These are phyloP conservation scores for Amylostereum areolatum DNA, from an alignment of 1,284 basidiomycete species.

Conservation along the genomic window DNA sequence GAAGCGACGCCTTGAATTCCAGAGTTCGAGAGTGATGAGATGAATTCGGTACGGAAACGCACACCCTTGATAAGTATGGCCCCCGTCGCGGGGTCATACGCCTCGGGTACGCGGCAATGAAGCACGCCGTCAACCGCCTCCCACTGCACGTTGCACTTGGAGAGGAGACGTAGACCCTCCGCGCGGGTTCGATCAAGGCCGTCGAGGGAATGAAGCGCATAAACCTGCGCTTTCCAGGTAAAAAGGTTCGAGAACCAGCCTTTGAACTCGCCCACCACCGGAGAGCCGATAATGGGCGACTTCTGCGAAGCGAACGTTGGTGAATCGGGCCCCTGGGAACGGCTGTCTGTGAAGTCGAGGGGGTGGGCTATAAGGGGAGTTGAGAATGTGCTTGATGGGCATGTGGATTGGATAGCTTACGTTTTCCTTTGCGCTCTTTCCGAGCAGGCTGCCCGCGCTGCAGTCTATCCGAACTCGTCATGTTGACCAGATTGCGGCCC, in stretches of 20 bases:
- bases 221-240: slow-evolving; percentile 63
- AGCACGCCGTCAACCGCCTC: slow-evolving; percentile 46
- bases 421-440: slow-evolving; percentile 44
- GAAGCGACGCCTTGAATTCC: slow-evolving; percentile 7
- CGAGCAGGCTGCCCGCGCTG: slow-evolving; percentile 28
- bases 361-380: slow-evolving; percentile 22
- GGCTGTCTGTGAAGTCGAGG: slow-evolving; percentile 26
- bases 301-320: slow-evolving; percentile 23
- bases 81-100: slow-evolving; percentile 32
- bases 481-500: slow-evolving; percentile 45
- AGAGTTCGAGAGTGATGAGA: slow-evolving; percentile 17
- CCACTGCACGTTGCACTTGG: slow-evolving; percentile 58
- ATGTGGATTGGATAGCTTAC: slow-evolving; percentile 33
- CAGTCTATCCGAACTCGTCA: slow-evolving; percentile 29
- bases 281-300: slow-evolving; percentile 30
- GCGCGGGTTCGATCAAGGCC: slow-evolving; percentile 56
- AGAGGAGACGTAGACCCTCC: slow-evolving; percentile 63
- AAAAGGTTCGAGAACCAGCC: slow-evolving; percentile 81
- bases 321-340: slow-evolving; percentile 29
- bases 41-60: slow-evolving; percentile 59
- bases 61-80: slow-evolving; percentile 48
- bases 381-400: not conserved
- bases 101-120: slow-evolving; percentile 64
- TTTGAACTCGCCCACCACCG: slow-evolving; percentile 72
- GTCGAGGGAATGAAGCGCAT: slow-evolving; percentile 65